These are phyloP conservation scores for Zygotorulaspora sp. DNA, from an alignment of 805 yeast genomes.

Conservation along the genomic window DNA sequence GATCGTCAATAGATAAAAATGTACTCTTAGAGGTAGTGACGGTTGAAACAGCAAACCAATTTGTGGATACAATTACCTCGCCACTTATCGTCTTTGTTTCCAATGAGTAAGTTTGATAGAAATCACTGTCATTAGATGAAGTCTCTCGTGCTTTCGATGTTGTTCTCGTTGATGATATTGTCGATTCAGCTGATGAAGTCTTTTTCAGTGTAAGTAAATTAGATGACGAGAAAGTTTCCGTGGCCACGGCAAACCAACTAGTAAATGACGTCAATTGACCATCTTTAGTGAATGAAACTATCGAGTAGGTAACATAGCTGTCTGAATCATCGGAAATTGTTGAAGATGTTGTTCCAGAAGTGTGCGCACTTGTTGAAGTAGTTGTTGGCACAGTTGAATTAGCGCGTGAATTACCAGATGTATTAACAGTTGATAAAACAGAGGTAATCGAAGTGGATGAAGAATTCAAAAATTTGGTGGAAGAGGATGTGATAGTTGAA, in stretches of 20 bases:
- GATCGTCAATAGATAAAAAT: not conserved
- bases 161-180: not conserved
- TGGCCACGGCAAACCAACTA: slow-evolving; percentile 7
- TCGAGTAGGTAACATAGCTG: slow-evolving; percentile 1
- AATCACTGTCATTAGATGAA: slow-evolving; percentile 3
- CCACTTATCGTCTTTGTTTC: slow-evolving; percentile 18
- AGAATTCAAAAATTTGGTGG: not conserved
- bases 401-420: not conserved
- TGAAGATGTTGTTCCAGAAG: not conserved
- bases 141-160: not conserved
- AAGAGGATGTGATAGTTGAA: not conserved
- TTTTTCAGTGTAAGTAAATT: not conserved
- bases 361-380: not conserved
- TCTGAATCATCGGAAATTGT: not conserved
- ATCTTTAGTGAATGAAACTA: slow-evolving; percentile 1
- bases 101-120: slow-evolving; percentile 14
- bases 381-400: not conserved
- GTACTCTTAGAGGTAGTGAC: slow-evolving; percentile 1
- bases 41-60: slow-evolving; percentile 17
- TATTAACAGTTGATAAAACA: too few relatives aligned
- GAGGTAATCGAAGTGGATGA: not conserved
- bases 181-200: not conserved
- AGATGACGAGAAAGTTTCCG: slow-evolving; percentile 4
- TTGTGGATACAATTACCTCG: slow-evolving; percentile 17
- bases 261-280: slow-evolving; percentile 1